A percentile compares a stretch with the other conserved stretches of the same genome.
Evolutionary conservation across 306 rosid species (phyloP).

Genomic region (Ceratonia siliqua): DNA sequence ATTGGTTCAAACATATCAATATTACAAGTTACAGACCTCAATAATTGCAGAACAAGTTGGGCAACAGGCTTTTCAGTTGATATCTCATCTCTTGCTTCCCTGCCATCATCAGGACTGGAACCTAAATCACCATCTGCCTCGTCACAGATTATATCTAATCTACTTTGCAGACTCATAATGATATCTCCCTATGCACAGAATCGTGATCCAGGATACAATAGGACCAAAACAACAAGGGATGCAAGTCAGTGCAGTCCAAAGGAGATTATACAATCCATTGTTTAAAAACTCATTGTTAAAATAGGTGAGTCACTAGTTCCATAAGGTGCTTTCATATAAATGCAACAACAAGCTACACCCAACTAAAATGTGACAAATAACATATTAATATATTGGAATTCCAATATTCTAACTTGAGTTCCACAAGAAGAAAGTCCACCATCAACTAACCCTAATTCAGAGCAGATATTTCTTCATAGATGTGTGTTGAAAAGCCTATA

Average conservation of each 20-base stretch:
- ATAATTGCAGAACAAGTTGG: slow-evolving; percentile 47
- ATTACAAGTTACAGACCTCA: slow-evolving; percentile 49
- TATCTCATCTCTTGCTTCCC: slow-evolving; percentile 44
- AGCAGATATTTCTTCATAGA: slow-evolving; percentile 20
- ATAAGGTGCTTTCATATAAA: neutral
- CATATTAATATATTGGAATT: neutral
- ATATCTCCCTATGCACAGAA: slow-evolving; percentile 71
- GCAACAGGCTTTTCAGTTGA: slow-evolving; percentile 58
- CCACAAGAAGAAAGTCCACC: slow-evolving; percentile 8
- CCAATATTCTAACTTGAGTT: slow-evolving; percentile 12
- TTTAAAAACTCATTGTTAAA: neutral
- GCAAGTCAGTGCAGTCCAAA: slow-evolving; percentile 4
- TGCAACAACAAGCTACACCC: neutral
- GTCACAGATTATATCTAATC: slow-evolving; percentile 87
- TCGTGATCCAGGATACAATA: slow-evolving; percentile 13
- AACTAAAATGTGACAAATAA: neutral
- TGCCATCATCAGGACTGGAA: slow-evolving; percentile 38
- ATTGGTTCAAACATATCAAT: neutral
- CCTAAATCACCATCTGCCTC: slow-evolving; percentile 64
- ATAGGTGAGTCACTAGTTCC: neutral
- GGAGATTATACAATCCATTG: neutral
- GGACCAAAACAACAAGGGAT: slow-evolving; percentile 15
- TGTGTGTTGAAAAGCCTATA: neutral
- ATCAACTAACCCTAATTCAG: slow-evolving; percentile 10
- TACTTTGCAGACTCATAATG: slow-evolving; percentile 76